Evolutionary conservation across 139 green algal genomes (phyloP), one percentile per base, ranked within the genome.

Genomic region (Diplosphaera chodatii): DNA sequence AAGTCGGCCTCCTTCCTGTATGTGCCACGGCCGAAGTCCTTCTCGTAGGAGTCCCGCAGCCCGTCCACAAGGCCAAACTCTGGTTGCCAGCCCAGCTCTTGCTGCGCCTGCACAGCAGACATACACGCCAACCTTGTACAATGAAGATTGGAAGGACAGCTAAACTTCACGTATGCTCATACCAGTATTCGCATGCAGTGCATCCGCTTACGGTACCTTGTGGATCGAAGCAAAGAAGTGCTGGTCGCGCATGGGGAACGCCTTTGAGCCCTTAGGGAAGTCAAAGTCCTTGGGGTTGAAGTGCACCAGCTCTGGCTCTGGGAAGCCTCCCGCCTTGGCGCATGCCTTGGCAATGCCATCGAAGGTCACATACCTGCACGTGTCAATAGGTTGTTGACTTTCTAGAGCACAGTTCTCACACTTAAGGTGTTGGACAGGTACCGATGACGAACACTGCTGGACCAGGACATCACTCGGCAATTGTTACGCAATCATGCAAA

Each of bases 241-340:
- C 86, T 98, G 93, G 78, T 96, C 90, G 40, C 94, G 85, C 82
- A 98, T 84, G 29, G 94, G 94, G 93, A 98, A 98, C 3, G 93
- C 80, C 89, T 97, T 95, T 62, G n/a, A n/a, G n/a, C 80, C 80
- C 79, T 91, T 92, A 64, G 90, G 92, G 83, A 97, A 96, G 84
- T 98, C 94, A 75, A 93, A 96, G 40, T 96, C 89, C 85, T 98
- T 97, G 79, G 94, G 74, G 77, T 97, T 93, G 84, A 85, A 98
- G 84, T 98, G 92, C 3, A 98, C 80, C 5, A 98, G 56, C 86
- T 97, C 87, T 6, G 94, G 94, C 79, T 93, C 87, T 5, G 88
- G 89, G 1, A 21, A 31, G 31, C 93, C 94, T 68, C 84, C 87
- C 40, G 90, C 94, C 72, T 91, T 78, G 63, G 94, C 94, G 77